Base-by-base conservation (phyloP, 2,329 filamentous ascomycete species). In the Ascosphaera pollenicola region DNA sequence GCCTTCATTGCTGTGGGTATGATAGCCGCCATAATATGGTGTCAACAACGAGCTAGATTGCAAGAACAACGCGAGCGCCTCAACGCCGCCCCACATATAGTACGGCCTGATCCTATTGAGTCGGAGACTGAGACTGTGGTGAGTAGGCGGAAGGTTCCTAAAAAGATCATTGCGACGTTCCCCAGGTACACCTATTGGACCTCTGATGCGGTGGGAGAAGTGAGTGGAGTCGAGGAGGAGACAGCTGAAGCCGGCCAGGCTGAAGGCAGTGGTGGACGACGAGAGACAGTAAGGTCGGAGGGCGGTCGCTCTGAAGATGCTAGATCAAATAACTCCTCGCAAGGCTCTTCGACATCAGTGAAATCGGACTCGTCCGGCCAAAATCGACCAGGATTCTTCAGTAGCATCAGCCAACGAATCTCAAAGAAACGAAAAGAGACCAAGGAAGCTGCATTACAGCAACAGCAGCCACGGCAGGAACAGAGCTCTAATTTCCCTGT, bases 401-500 rank as follows among this genome's bases (percentile, higher is more conserved):
- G n/a, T n/a, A n/a, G n/a, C n/a, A n/a, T n/a, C n/a, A n/a, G n/a
- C n/a, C n/a, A n/a, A n/a, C n/a, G n/a, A n/a, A n/a, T n/a, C n/a
- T n/a, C n/a, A n/a, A n/a, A n/a, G n/a, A n/a, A n/a, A n/a, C n/a
- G n/a, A n/a, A n/a, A n/a, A n/a, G n/a, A n/a, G n/a, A n/a, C n/a
- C n/a, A n/a, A n/a, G n/a, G n/a, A n/a, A n/a, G n/a, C n/a, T n/a
- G n/a, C n/a, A 28, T 13, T 7, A 7, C 24, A 28, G 24, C 13
- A 28, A 28, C 13, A 28, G 7, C 7, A 28, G 24, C 40, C 11
- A 37, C 38, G 8, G 34, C 42, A n/a, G 36, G 35, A 16, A 31
- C 30, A 30, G 31, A 39, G 11, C 5, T 34, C 34, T 2, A 42
- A 43, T 2, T 36, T 41, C 43, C 43, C 43, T 42, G 44, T 36